Evolutionary conservation across 352 stramenopile genomes (phyloP).

Genomic region (Globisporangium okanoganense): DNA sequence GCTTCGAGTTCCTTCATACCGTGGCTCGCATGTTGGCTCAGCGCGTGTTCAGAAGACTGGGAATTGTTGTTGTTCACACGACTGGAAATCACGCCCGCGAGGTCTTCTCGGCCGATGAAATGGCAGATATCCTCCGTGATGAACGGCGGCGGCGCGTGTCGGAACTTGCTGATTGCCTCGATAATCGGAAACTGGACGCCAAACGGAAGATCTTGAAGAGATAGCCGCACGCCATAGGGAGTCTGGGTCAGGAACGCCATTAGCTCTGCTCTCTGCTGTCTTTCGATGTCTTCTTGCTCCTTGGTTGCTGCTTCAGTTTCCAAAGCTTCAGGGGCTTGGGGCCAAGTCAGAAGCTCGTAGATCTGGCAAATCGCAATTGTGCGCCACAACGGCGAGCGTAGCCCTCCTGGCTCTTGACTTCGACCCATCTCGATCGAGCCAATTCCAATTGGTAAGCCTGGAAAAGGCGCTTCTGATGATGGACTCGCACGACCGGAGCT

Average conservation of each 20-base stretch:
- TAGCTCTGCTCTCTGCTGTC: constrained; percentile 22
- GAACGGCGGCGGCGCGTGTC: constrained; percentile 51
- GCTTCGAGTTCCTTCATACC: constrained; percentile 4
- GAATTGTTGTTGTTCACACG: neutral
- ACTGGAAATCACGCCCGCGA: constrained; percentile 23
- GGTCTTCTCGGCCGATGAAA: constrained; percentile 61
- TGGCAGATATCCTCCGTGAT: constrained; percentile 50
- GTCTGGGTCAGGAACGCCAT: constrained; percentile 53
- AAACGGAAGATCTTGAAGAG: constrained; percentile 54
- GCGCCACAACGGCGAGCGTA: constrained; percentile 19
- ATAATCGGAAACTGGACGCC: constrained; percentile 55
- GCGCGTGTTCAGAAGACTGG: neutral
- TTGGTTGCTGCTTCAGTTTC: neutral
- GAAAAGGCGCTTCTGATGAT: constrained; percentile 19
- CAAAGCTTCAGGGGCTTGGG: neutral
- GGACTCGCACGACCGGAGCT: neutral
- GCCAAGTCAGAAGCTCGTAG: constrained; percentile 35
- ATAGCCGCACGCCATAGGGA: constrained; percentile 26
- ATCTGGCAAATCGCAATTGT: constrained; percentile 35
- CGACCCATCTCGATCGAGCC: neutral
- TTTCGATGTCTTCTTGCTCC: neutral
- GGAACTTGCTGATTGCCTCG: constrained; percentile 51
- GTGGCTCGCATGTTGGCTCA: neutral
- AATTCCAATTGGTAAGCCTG: constrained; percentile 16
- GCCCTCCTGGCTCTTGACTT: neutral